Base-by-base conservation (phyloP, 2,329 filamentous ascomycete species). In the Pseudocercospora crystallina region DNA sequence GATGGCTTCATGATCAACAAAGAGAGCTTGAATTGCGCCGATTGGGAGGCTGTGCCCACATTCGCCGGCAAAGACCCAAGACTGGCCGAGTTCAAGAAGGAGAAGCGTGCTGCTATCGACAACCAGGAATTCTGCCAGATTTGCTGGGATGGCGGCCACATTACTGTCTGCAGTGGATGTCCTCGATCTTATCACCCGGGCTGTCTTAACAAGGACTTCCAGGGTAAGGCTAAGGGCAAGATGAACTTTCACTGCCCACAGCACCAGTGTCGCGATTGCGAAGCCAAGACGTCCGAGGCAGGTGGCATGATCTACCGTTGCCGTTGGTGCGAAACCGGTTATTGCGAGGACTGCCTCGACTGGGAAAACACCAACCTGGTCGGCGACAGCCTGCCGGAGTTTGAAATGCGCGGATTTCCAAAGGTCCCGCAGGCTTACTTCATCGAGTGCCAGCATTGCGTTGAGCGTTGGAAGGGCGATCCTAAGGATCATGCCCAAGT, bases 291-390 rank as follows among this genome's bases (percentile, higher is more conserved):
- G 0, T 64, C 64, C 0, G 73, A 77, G 31, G 75, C 73, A 2
- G 76, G 76, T 1, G 76, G 75, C 10, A 65, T 79, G 49, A 70
- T 78, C 20, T 77, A 75, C 61, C 72, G 77, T 15, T 84, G 81
- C 59, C 71, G 78, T 8, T 80, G 73, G 71, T 85, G 81, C 54
- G 73, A 77, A 26, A 66, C 67, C 2, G 80, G 76, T 0, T 83
- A 73, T 58, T 85, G 81, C 58, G 81, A 84, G 48, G 77, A 82
- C 38, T 84, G 81, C 58, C 61, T 84, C 0, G 74, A 82, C 41
- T 82, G 77, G 67, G 71, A 77, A 3, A 68, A 69, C 2, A 72
- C 74, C 0, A 68, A 70, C 3, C 72, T 83, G 0, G 61, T 83
- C 10, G 80, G 77, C 8, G 73, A 79, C 17, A 75, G 72, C 11